phyloP scores from a whole-genome alignment of 2,329 filamentous ascomycete genomes.

The Annulohypoxylon truncatum region DNA sequence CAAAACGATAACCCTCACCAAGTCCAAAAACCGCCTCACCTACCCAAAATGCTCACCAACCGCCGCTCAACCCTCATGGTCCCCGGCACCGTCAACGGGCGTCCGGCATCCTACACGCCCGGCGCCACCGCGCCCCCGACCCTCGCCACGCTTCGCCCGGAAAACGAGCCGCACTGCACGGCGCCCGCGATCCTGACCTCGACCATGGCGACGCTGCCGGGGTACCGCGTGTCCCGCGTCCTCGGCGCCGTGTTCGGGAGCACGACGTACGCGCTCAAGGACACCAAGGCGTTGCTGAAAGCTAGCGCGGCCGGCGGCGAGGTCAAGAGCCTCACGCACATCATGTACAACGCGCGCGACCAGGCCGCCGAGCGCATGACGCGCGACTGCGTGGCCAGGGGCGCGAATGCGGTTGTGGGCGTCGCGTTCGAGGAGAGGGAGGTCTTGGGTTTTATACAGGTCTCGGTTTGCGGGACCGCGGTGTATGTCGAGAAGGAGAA shows the following conservation, averaged over 20 bases:
- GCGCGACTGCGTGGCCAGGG: constrained; percentile 41
- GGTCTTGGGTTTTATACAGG: constrained; percentile 42
- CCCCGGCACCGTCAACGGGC: constrained; percentile 15
- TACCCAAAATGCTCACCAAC: constrained; percentile 41
- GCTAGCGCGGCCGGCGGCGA: constrained; percentile 32
- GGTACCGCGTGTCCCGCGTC: constrained; percentile 39
- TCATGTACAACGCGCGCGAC: constrained; percentile 43
- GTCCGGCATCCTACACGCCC: constrained; percentile 11
- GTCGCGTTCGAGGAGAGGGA: constrained; percentile 41
- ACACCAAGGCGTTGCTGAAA: constrained; percentile 43
- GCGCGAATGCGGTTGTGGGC: constrained; percentile 44
- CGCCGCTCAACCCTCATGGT: constrained; percentile 42
- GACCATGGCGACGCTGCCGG: constrained; percentile 40
- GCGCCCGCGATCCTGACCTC: constrained; percentile 41
- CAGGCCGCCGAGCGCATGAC: constrained; percentile 42
- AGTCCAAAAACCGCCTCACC: neutral
- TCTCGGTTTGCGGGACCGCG: constrained; percentile 44
- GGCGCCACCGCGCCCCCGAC: neutral
- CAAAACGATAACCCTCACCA: neutral
- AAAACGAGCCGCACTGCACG: constrained; percentile 41
- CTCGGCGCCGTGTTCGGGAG: constrained; percentile 43
- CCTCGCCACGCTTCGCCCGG: constrained; percentile 30
- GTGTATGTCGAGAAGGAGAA: constrained; percentile 44
- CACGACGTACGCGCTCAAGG: constrained; percentile 42
- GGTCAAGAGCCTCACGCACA: constrained; percentile 41